Evolutionary conservation across 768 basidiomycete species (phyloP), one percentile per base, ranked within the genome.

Genomic region (Udeniomyces megalosporus): DNA sequence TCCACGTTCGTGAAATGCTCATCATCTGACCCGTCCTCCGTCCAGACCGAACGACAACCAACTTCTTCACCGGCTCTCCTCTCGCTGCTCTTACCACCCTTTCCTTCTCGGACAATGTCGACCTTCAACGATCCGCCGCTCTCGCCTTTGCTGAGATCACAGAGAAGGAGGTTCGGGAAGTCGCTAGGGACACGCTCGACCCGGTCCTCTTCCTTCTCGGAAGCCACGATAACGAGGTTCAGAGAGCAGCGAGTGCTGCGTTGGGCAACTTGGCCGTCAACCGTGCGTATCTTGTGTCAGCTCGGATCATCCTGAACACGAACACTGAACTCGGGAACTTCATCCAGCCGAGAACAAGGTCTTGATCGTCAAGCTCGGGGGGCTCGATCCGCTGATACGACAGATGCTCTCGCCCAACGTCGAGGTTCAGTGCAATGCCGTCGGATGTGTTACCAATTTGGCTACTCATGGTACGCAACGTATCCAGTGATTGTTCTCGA

Each of bases 61-160:
- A 99, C 77, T 99, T 99, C 81, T 99, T 97, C 78, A 79, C 81
- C 56, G 95, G 93, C 60, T 82, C 84, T 20, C 93, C 95, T 22
- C 83, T 99, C 62, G 80, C 84, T 57, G 91, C 95, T 44, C 78
- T 99, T 61, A 96, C 93, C 14, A 97, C 90, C 55, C 85, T 99
- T 66, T 93, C 91, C 26, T 99, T 96, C 78, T 91, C 88, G 24
- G 95, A 97, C 44, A 99, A 99, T 76, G 93, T 99, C 68, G 95
- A 97, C 77, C 80, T 99, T 22, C 95, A 99, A 77, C 83, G 95
- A 54, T 93, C 89, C 67, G 95, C 95, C 2, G 95, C 95, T 4
- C 81, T 99, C 48, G 95, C 95, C 0, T 99, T 97, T 71, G 95
- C 95, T 42, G 95, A 99, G 75, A 99, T 99, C 64, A 99, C 95